Base-by-base conservation (phyloP, 495 filamentous ascomycete species). In the Paragyromitra xinjiangensis region DNA sequence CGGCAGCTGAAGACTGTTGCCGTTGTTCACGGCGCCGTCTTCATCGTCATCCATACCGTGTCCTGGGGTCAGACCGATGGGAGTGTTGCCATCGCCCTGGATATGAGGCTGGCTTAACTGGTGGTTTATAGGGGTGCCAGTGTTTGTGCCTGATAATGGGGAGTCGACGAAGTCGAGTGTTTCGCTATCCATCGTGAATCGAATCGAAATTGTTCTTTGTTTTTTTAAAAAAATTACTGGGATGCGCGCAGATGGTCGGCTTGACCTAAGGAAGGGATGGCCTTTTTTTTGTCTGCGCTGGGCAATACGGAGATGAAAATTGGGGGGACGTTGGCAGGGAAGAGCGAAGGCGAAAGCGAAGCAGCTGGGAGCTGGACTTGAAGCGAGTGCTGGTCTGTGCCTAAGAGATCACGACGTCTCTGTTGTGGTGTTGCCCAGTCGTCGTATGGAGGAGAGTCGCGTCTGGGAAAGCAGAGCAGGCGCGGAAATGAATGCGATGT, bases 1-100 rank as follows among this genome's bases (percentile, higher is more conserved):
- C 22, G 77, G 71, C 24, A 50, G 78, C 11, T 78, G 65, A 42
- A 78, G 59, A 66, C 39, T 68, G 64, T 78, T 74, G 26, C 68
- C 64, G 58, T 81, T 80, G 29, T 82, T 69, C n/a, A 71, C 70
- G 58, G 40, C 11, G 42, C 77, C 73, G 16, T 80, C 79, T n/a
- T 81, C 79, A 26, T 81, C 78, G 63, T 81, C 78, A 29, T 80
- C 79, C 78, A 81, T 81, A 39, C 79, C 74, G 56, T 78, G 73
- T 39, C 78, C 78, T 34, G 75, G 76, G 7, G 68, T 80, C 22
- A 80, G 39, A 40, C 78, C 78, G 64, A 59, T 50, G 53, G 75
- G 69, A 29, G 80, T 79, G 71, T 59, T 68, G 62, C 67, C 61
- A 59, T 75, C 73, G 19, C 73, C 80, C 29, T 68, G 65, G 37